Conservation (phyloP, 441 rosid species). For the Croton setiger region DNA sequence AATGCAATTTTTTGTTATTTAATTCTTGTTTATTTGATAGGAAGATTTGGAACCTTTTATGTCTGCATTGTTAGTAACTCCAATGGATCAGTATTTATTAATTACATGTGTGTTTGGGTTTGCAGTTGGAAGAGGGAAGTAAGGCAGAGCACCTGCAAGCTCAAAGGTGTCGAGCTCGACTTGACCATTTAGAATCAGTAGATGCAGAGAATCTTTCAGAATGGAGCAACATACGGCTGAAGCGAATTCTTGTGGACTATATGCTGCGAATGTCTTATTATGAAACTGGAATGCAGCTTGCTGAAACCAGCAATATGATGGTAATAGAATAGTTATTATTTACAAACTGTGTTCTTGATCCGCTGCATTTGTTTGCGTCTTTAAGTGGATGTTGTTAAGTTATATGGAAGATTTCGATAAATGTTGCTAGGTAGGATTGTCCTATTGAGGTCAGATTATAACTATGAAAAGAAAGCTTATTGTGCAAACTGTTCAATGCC, state of each 20-base stretch:
- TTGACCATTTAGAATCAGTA: constrained; percentile 81
- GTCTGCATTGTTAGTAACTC: not conserved
- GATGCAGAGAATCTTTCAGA: constrained; percentile 62
- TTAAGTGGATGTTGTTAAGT: not conserved
- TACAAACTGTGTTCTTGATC: constrained; percentile 8
- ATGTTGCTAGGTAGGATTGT: not conserved
- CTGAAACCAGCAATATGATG: constrained; percentile 68
- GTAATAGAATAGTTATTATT: constrained; percentile 27
- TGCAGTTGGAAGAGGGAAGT: constrained; percentile 80
- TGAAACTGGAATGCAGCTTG: constrained; percentile 69
- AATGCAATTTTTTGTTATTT: not conserved
- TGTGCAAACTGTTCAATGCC: not conserved
- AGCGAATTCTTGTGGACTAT: constrained; percentile 87
- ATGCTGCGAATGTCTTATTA: constrained; percentile 88
- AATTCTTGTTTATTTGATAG: not conserved
- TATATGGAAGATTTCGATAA: not conserved
- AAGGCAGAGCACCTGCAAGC: constrained; percentile 71
- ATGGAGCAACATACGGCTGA: constrained; percentile 65
- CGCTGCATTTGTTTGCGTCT: constrained; percentile 2
- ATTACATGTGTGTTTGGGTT: constrained; percentile 8
- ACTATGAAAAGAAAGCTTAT: not conserved
- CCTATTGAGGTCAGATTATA: not conserved
- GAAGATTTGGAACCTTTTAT: not conserved
- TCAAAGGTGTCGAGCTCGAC: constrained; percentile 79
- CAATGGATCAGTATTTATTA: not conserved